Evolutionary conservation across 805 yeast species (phyloP).

Genomic region (Jamesozyma gamospora): DNA sequence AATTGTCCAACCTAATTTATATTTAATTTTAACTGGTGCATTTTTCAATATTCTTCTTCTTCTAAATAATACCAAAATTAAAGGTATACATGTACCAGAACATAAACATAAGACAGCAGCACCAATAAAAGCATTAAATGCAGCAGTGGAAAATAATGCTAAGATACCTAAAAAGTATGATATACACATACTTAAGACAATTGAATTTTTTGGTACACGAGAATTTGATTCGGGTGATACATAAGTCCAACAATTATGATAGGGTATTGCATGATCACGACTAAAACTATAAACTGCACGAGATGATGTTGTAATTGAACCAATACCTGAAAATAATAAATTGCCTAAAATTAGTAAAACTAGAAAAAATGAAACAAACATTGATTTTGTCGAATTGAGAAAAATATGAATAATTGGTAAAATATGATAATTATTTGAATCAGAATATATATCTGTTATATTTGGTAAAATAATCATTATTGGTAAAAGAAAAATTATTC

Average conservation of each 20-base stretch:
- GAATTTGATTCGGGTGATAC: constrained; percentile 48
- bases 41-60: constrained; percentile 54
- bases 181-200: constrained; percentile 52
- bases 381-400: constrained; percentile 58
- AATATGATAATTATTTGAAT: constrained; percentile 38
- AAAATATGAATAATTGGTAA: constrained; percentile 75
- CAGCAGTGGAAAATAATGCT: constrained; percentile 59
- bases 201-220: constrained; percentile 61
- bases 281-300: constrained; percentile 77
- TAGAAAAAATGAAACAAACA: constrained; percentile 56
- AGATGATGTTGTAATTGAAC: constrained; percentile 72
- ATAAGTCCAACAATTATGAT: constrained; percentile 50
- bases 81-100: constrained; percentile 69
- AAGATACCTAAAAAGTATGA: constrained; percentile 52
- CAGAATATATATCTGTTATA: constrained; percentile 41
- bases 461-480: constrained; percentile 65
- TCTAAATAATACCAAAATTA: constrained; percentile 49
- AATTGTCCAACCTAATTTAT: constrained; percentile 51
- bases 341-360: constrained; percentile 61
- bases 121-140: constrained; percentile 77
- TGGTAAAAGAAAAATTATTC: constrained; percentile 63
- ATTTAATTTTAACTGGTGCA: constrained; percentile 53
- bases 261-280: constrained; percentile 74
- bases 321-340: constrained; percentile 65
- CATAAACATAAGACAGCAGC: constrained; percentile 69